Conservation (phyloP, 2,329 filamentous ascomycete species). For the Alternaria infectoria region DNA sequence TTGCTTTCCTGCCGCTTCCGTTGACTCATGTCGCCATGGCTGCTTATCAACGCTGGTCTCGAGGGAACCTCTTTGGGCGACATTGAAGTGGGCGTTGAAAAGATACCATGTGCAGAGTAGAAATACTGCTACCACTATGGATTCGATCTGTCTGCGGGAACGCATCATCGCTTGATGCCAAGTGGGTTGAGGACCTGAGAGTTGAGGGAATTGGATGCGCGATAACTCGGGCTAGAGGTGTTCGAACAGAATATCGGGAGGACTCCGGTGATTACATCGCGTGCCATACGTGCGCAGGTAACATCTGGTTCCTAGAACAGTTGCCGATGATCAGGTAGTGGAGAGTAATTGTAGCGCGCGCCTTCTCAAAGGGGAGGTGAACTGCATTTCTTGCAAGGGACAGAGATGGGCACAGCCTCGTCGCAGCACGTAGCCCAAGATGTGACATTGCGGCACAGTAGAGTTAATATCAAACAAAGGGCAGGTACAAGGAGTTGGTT, state of each 20-base stretch:
- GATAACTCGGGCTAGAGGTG: too few relatives aligned
- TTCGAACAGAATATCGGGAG: too few relatives aligned
- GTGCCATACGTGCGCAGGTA: too few relatives aligned
- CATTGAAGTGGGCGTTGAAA: conserved; percentile 18
- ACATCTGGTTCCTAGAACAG: too few relatives aligned
- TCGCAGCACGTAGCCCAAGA: conserved; percentile 4
- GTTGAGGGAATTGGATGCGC: too few relatives aligned
- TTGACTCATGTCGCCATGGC: conserved; percentile 18
- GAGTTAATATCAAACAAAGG: neutral
- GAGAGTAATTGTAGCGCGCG: too few relatives aligned
- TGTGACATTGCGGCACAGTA: conserved; percentile 16
- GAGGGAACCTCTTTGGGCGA: neutral
- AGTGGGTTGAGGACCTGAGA: neutral
- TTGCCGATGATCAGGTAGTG: too few relatives aligned
- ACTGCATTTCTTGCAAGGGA: neutral
- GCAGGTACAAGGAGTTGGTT: neutral
- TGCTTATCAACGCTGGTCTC: conserved; percentile 6
- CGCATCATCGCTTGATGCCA: conserved; percentile 13
- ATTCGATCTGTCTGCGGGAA: conserved; percentile 15
- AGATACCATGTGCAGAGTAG: conserved; percentile 20
- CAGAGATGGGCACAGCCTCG: neutral
- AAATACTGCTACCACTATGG: conserved; percentile 17
- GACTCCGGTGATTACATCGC: too few relatives aligned
- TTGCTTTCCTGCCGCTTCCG: conserved; percentile 14
- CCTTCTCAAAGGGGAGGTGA: neutral